Evolutionary conservation across 352 stramenopile species (phyloP).

Genomic region (Globisporangium nagaii): DNA sequence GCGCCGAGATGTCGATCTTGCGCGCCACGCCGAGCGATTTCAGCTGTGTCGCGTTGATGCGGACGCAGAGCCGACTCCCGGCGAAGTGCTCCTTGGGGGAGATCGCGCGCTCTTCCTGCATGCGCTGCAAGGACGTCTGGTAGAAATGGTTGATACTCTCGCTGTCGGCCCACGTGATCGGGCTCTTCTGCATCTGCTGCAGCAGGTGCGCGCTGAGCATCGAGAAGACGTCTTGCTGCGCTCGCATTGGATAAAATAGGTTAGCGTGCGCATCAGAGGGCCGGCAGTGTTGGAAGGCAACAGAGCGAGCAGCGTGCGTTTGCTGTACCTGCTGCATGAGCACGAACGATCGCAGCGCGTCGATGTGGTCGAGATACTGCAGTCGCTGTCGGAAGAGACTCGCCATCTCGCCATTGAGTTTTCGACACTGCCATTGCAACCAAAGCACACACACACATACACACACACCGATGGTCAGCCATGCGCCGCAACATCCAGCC

Average conservation of each 20-base stretch:
- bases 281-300: no score
- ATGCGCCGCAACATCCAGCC: not conserved
- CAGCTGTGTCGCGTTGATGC: constrained; percentile 43
- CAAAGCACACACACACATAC: not conserved
- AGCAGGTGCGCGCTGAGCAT: constrained; percentile 42
- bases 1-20: constrained; percentile 47
- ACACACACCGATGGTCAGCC: not conserved
- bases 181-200: constrained; percentile 45
- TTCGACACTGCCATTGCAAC: constrained; percentile 34
- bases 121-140: constrained; percentile 43
- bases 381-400: constrained; percentile 49
- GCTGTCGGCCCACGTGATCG: constrained; percentile 48
- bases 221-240: constrained; percentile 69
- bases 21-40: constrained; percentile 21
- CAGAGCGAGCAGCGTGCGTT: no score
- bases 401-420: constrained; percentile 42
- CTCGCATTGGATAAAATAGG: no score
- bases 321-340: constrained; percentile 64
- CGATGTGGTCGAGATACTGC: constrained; percentile 40
- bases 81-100: constrained; percentile 28
- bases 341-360: constrained; percentile 50
- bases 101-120: constrained; percentile 42
- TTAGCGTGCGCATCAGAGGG: no score
- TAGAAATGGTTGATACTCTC: constrained; percentile 49
- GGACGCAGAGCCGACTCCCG: constrained; percentile 37